These are phyloP conservation scores for Mimosa pudica DNA, from an alignment of 306 rosid species.

Conservation along the genomic window DNA sequence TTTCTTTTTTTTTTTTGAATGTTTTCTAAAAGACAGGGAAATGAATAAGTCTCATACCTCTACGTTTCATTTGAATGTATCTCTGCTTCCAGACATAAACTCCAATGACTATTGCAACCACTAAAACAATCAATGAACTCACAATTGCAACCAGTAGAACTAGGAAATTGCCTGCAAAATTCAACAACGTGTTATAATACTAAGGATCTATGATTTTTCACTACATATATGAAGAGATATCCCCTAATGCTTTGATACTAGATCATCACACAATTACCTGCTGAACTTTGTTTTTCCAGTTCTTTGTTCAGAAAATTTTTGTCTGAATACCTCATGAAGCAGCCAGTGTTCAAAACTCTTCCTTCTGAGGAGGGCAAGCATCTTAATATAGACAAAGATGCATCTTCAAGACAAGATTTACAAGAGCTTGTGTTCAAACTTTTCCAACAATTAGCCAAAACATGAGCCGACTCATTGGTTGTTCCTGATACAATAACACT, in stretches of 20 bases:
- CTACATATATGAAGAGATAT: not conserved
- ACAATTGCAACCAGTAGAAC: slow-evolving; percentile 59
- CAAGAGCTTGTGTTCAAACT: slow-evolving; percentile 69
- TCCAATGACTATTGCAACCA: slow-evolving; percentile 53
- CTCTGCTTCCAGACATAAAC: slow-evolving; percentile 71
- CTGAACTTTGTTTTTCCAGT: slow-evolving; percentile 44
- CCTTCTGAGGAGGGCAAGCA: slow-evolving; percentile 90
- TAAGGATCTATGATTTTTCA: slow-evolving; percentile 29
- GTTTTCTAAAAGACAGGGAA: not conserved
- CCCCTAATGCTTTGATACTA: slow-evolving; percentile 15
- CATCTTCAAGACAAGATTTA: slow-evolving; percentile 71
- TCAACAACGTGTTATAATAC: slow-evolving; percentile 8
- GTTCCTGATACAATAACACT: slow-evolving; percentile 42
- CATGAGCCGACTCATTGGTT: slow-evolving; percentile 60
- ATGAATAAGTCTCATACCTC: slow-evolving; percentile 49
- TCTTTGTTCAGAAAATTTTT: slow-evolving; percentile 72
- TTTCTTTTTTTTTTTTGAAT: no score
- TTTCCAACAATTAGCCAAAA: slow-evolving; percentile 86
- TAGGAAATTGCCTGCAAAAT: slow-evolving; percentile 56
- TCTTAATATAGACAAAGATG: slow-evolving; percentile 55
- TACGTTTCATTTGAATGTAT: slow-evolving; percentile 80
- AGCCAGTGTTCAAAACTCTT: slow-evolving; percentile 74
- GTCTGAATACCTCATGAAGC: slow-evolving; percentile 92
- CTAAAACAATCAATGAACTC: slow-evolving; percentile 67
- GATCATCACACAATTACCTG: slow-evolving; percentile 48